Evolutionary conservation across 805 yeast species (phyloP).

Genomic region (Kuraishia borneana): DNA sequence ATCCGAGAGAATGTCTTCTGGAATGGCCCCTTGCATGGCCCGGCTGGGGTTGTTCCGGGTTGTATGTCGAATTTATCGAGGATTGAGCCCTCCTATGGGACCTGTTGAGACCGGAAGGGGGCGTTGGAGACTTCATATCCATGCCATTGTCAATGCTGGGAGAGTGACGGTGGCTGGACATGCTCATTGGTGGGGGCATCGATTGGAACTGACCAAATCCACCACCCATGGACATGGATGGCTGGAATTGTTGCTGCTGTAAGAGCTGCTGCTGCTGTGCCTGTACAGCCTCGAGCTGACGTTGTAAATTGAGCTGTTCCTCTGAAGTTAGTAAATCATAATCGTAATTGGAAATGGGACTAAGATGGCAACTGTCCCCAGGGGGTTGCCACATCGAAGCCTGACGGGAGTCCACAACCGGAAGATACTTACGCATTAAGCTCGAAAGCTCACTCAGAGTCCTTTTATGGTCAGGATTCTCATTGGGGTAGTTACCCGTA

Average conservation of each 20-base stretch:
- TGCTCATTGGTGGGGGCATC: constrained; percentile 10
- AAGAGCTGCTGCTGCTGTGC: constrained; percentile 84
- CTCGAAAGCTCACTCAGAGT: constrained; percentile 94
- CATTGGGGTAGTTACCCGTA: background rate
- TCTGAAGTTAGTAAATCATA: constrained; percentile 21
- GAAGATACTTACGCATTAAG: constrained; percentile 53
- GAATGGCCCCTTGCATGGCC: constrained; percentile 57
- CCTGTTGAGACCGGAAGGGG: constrained; percentile 4
- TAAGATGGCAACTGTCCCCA: background rate
- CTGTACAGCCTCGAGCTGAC: constrained; percentile 84
- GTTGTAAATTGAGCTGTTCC: constrained; percentile 82
- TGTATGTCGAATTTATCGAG: constrained; percentile 21
- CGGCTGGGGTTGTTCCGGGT: too few species aligned
- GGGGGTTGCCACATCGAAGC: background rate
- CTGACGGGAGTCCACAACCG: background rate
- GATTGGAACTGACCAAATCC: constrained; percentile 9
- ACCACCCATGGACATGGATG: constrained; percentile 6
- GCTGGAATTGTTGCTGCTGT: constrained; percentile 46
- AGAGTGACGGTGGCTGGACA: constrained; percentile 11
- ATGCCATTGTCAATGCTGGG: constrained; percentile 8
- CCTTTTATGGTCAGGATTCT: constrained; percentile 67
- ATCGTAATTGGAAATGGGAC: background rate
- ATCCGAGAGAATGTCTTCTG: constrained; percentile 86
- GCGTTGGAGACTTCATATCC: constrained; percentile 9
- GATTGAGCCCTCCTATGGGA: constrained; percentile 37